Conservation (phyloP, 176 grass and related monocot species). For the Urochloa ruziziensis region DNA sequence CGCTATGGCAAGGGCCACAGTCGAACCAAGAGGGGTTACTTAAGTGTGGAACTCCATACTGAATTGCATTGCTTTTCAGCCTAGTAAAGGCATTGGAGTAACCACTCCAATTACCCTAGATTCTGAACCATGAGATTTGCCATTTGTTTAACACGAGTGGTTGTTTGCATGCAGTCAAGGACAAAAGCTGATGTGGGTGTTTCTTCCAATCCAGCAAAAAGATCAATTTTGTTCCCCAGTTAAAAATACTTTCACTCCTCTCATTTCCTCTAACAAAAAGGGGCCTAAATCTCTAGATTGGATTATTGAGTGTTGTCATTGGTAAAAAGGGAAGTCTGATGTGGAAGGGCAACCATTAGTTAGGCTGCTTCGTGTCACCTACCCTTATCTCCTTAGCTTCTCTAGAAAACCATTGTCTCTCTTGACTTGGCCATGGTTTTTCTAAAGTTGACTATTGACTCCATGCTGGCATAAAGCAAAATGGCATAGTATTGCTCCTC, state of each 20-base stretch:
- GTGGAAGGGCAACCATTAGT: slow-evolving; percentile 21
- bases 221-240: background rate
- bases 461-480: background rate
- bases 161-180: background rate
- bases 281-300: slow-evolving; percentile 27
- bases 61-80: background rate
- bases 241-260: slow-evolving; percentile 20
- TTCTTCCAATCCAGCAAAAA: slow-evolving; percentile 26
- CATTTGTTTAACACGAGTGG: background rate
- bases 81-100: slow-evolving; percentile 28
- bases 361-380: background rate
- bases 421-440: slow-evolving; percentile 18
- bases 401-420: background rate
- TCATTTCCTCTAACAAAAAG: slow-evolving; percentile 41
- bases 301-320: slow-evolving; percentile 5
- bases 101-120: background rate
- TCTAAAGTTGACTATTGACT: slow-evolving; percentile 39
- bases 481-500: background rate
- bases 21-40: background rate
- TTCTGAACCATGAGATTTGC: background rate
- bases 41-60: background rate
- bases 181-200: slow-evolving; percentile 14
- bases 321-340: slow-evolving; percentile 26
- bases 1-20: background rate
- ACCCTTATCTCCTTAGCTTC: slow-evolving; percentile 17